Conservation (phyloP, 129 eudicot species). For the Scalesia atractyloides region DNA sequence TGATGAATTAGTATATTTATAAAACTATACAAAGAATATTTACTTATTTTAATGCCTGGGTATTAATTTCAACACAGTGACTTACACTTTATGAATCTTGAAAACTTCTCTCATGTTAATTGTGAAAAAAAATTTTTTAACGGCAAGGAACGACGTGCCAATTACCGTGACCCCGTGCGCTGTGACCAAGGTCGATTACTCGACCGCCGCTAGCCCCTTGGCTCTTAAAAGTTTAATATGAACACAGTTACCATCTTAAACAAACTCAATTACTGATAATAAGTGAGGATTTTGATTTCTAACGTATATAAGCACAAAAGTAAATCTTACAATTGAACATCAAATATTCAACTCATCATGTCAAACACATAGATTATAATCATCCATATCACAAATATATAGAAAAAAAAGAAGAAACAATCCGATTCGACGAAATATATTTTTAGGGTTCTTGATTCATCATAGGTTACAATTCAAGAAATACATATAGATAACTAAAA, state of each 20-base stretch:
- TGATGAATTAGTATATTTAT: neutral
- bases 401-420: neutral
- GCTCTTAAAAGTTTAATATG: neutral
- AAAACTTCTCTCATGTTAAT: neutral
- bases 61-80: neutral
- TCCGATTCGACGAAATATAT: neutral
- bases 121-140: too few species aligned
- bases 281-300: neutral
- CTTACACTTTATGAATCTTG: neutral
- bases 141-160: too few species aligned
- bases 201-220: too few species aligned
- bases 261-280: neutral
- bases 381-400: neutral
- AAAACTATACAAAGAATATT: neutral
- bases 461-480: constrained; percentile 5
- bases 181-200: too few species aligned
- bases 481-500: constrained; percentile 10
- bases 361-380: neutral
- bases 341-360: neutral
- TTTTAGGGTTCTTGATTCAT: constrained; percentile 8
- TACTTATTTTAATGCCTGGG: neutral
- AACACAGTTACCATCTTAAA: constrained; percentile 6
- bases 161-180: too few species aligned
- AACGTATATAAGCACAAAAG: neutral
- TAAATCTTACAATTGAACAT: neutral